These are phyloP conservation scores for Ustilago xerochloae DNA, from an alignment of 1,284 basidiomycete species.

Conservation along the genomic window DNA sequence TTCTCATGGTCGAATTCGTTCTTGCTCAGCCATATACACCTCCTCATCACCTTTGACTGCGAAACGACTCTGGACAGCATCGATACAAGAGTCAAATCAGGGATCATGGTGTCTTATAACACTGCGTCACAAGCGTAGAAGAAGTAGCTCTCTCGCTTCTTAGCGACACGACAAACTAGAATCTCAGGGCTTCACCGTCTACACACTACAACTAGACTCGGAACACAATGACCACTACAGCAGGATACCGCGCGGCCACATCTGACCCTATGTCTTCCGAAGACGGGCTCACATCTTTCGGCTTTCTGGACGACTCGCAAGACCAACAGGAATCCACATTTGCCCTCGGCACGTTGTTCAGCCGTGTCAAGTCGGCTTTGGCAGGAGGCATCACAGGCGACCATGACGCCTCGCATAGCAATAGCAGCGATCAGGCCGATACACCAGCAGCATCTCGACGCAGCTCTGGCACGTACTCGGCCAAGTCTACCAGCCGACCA, in stretches of 20 bases:
- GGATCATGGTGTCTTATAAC: not conserved
- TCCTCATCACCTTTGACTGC: not conserved
- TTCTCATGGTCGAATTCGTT: slow-evolving; percentile 3
- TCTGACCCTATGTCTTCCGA: not conserved
- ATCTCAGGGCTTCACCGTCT: not conserved
- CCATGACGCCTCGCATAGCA: not conserved
- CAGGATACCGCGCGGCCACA: slow-evolving; percentile 2
- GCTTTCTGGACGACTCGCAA: slow-evolving; percentile 58
- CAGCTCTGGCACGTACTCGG: slow-evolving; percentile 20
- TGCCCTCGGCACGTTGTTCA: slow-evolving; percentile 58
- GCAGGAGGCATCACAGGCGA: slow-evolving; percentile 15
- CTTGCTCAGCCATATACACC: not conserved
- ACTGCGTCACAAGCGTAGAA: not conserved
- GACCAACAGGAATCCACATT: slow-evolving; percentile 51
- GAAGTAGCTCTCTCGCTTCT: not conserved
- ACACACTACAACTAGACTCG: not conserved
- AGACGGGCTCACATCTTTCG: slow-evolving; percentile 53
- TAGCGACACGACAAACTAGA: no score
- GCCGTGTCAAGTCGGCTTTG: slow-evolving; percentile 59
- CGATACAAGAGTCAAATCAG: no score
- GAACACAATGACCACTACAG: slow-evolving; percentile 5
- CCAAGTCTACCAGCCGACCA: slow-evolving; percentile 12
- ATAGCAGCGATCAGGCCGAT: not conserved
- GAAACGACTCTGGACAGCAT: no score
- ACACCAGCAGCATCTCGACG: slow-evolving; percentile 21